A percentile compares a stretch with the other conserved stretches of the same genome.
Evolutionary conservation across 2,329 filamentous ascomycete genomes (phyloP).

Genomic region (Esteya vermicola): DNA sequence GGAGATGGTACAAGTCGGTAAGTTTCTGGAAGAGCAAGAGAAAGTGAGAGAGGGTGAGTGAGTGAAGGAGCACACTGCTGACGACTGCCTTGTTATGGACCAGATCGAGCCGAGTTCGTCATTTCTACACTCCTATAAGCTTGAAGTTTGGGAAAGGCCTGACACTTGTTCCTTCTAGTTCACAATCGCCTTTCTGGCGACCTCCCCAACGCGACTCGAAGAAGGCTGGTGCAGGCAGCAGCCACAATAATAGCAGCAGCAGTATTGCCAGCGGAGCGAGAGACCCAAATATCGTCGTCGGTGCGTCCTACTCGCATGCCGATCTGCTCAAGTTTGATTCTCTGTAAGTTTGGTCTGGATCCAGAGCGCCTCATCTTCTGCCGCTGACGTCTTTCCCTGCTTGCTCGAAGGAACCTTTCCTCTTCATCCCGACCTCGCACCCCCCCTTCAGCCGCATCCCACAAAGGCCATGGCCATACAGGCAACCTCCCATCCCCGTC

Average conservation of each 20-base stretch:
- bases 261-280: conserved; percentile 11
- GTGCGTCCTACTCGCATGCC: conserved; percentile 90
- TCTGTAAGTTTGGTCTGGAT: conserved; percentile 39
- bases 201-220: conserved; percentile 35
- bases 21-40: too few relatives aligned
- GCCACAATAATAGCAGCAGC: conserved; percentile 28
- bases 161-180: conserved; percentile 32
- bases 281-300: conserved; percentile 65
- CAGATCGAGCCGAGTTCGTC: conserved; percentile 52
- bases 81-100: conserved; percentile 14
- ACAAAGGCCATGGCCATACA: conserved; percentile 35
- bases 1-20: conserved; percentile 99
- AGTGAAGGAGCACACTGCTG: conserved; percentile 1
- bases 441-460: conserved; percentile 48
- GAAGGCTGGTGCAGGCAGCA: conserved; percentile 26
- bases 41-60: neutral
- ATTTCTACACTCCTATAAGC: too few relatives aligned
- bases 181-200: conserved; percentile 80
- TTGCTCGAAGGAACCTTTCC: conserved; percentile 38
- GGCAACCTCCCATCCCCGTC: neutral
- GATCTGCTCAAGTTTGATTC: conserved; percentile 83
- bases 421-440: conserved; percentile 57
- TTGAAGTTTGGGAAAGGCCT: too few relatives aligned
- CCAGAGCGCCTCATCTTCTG: neutral
- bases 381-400: conserved; percentile 2